phyloP scores from a whole-genome alignment of 1,139 yeast genomes.

The Chernovozyma sophiae-reginae region DNA sequence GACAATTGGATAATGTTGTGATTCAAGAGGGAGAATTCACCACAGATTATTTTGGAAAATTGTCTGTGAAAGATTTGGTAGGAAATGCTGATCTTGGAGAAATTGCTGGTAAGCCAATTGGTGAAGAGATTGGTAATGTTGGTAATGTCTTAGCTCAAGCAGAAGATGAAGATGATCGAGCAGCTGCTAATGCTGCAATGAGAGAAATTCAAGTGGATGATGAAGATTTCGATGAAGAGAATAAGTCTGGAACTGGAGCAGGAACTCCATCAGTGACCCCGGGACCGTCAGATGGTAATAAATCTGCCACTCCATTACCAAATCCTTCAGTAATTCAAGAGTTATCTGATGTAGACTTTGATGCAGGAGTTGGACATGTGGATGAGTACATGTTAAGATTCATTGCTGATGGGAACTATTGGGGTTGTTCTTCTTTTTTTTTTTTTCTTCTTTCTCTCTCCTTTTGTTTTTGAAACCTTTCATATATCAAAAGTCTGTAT shows the following conservation, averaged over 20 bases:
- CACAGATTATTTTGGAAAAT: constrained; percentile 88
- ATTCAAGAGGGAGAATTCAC: constrained; percentile 98
- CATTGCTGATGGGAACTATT: constrained; percentile 77
- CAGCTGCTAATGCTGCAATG: constrained; percentile 88
- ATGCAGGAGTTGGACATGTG: constrained; percentile 76
- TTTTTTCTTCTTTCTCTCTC: too few species aligned
- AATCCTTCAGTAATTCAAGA: constrained; percentile 24
- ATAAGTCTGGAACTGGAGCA: constrained; percentile 35
- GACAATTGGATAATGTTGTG: constrained; percentile 91
- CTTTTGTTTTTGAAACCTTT: too few species aligned
- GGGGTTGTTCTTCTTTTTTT: too few species aligned
- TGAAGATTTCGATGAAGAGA: constrained; percentile 66
- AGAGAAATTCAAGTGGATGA: constrained; percentile 80
- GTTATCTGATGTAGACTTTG: constrained; percentile 56
- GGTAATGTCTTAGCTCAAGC: constrained; percentile 82
- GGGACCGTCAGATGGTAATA: constrained; percentile 11
- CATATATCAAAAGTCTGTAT: too few species aligned
- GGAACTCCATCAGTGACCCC: constrained; percentile 22
- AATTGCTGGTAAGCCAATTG: constrained; percentile 34
- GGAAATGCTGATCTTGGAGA: constrained; percentile 52
- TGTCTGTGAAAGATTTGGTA: constrained; percentile 84
- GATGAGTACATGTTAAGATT: constrained; percentile 95
- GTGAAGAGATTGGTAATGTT: constrained; percentile 45
- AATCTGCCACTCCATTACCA: constrained; percentile 4
- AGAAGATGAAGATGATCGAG: constrained; percentile 93